Conservation (phyloP, 352 stramenopile species). For the Globisporangium middletonii region DNA sequence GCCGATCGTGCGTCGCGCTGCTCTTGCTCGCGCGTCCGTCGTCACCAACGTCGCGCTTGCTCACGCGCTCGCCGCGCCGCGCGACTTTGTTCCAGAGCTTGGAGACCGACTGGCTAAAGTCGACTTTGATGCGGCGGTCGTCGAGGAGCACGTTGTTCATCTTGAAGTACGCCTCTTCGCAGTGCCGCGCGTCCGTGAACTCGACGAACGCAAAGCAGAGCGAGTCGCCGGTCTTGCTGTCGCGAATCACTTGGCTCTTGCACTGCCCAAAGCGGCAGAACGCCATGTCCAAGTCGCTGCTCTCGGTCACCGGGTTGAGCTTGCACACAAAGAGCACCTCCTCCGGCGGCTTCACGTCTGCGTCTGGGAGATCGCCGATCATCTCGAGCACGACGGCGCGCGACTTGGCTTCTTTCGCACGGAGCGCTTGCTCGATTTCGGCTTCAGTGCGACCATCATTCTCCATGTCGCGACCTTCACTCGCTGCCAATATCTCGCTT, state of each 20-base stretch:
- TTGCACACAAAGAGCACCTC: slow-evolving; percentile 99
- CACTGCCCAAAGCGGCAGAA: slow-evolving; percentile 90
- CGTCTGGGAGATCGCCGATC: slow-evolving; percentile 97
- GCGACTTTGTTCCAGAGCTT: slow-evolving; percentile 96
- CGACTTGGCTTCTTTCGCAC: slow-evolving; percentile 91
- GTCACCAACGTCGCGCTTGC: slow-evolving; percentile 40
- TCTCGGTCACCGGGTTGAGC: slow-evolving; percentile 92
- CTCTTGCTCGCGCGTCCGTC: slow-evolving; percentile 12
- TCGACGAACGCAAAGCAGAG: slow-evolving; percentile 99
- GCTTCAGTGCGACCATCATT: slow-evolving; percentile 71
- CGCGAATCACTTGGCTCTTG: slow-evolving; percentile 94
- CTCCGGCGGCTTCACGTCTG: slow-evolving; percentile 96
- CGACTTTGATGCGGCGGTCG: slow-evolving; percentile 92
- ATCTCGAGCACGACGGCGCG: slow-evolving; percentile 98
- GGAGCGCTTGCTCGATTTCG: slow-evolving; percentile 86
- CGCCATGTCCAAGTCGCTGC: slow-evolving; percentile 93
- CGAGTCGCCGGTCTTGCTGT: slow-evolving; percentile 96
- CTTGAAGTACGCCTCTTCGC: slow-evolving; percentile 97
- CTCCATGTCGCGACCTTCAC: slow-evolving; percentile 83
- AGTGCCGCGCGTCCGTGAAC: slow-evolving; percentile 93
- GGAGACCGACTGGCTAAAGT: slow-evolving; percentile 98
- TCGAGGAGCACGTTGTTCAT: slow-evolving; percentile 99
- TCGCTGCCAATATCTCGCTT: slow-evolving; percentile 63
- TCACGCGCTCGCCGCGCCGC: slow-evolving; percentile 51
- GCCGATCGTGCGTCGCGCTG: slow-evolving; percentile 16